Base-by-base conservation (phyloP, 495 filamentous ascomycete genomes). In the Bathelium albidoporum region DNA sequence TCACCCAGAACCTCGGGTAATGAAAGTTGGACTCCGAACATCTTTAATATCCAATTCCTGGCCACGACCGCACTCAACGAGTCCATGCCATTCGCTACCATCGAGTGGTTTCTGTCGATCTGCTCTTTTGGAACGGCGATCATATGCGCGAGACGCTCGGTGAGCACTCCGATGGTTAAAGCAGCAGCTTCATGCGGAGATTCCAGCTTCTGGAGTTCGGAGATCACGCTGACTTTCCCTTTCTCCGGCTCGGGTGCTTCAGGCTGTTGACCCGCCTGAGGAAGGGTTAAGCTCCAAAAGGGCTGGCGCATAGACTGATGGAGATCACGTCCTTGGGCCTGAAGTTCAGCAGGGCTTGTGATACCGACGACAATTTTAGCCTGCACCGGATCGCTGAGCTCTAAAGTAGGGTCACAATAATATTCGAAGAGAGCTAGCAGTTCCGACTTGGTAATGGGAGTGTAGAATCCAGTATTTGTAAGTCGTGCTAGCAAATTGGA, bases 331-430 rank as follows among this genome's bases (percentile, higher is more conserved):
- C 44, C 44, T 49, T 49, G 44, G 5, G 18, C 5, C 5, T 20
- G 16, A 20, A 49, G 44, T 16, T 49, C n/a, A 20, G 44, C 44
- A 20, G 44, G 44, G 22, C 44, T 49, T 16, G 66, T 60, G 31
- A 69, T 28, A 16, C 60, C 60, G 14, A 64, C 58, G 39, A 69
- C 62, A 60, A 69, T 60, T 59, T 69, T 55, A 4, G 64, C 32
- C 14, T 58, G 28, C 49, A 41, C 16, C 5, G 44, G 44, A 49
- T 49, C 44, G 44, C 12, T 49, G 5, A 16, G 59, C 20, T 16
- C 22, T 60, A 32, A 28, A 4, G 28, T 18, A 18, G 22, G 55
- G 36, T 53, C 65, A 62, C 49, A 64, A 59, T n/a, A 60, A 31
- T 49, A 52, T 41, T 69, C 22, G 43, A 65, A 59, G 31, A 67